Percentiles rank a stretch among this genome's conserved stretches.
phyloP scores from a whole-genome alignment of 352 stramenopile species.

The Saprolegnia diclina region DNA sequence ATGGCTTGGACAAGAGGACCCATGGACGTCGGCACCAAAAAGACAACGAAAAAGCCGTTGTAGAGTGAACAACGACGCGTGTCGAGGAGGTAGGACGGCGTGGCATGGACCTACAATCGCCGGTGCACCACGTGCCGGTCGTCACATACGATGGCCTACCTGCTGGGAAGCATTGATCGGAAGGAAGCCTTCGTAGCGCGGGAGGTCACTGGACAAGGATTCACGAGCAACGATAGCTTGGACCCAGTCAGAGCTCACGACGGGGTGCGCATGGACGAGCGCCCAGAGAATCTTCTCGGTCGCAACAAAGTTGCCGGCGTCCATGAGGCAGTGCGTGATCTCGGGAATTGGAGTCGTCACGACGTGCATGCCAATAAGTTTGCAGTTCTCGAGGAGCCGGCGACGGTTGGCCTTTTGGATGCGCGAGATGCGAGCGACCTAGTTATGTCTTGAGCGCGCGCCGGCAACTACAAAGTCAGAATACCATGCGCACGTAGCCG shows the following conservation, averaged over 20 bases:
- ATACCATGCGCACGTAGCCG: slow-evolving; percentile 74
- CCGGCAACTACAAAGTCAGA: too few species aligned
- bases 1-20: slow-evolving; percentile 69
- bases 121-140: too few species aligned
- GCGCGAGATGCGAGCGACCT: slow-evolving; percentile 37
- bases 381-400: slow-evolving; percentile 67
- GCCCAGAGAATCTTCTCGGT: slow-evolving; percentile 85
- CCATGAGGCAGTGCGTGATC: slow-evolving; percentile 82
- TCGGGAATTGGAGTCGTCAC: slow-evolving; percentile 47
- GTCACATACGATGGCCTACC: background rate
- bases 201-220: slow-evolving; percentile 64
- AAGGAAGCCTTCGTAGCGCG: slow-evolving; percentile 68
- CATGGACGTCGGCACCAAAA: slow-evolving; percentile 64
- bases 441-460: background rate
- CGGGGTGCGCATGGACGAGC: slow-evolving; percentile 75
- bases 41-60: slow-evolving; percentile 62
- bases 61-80: slow-evolving; percentile 39
- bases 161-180: slow-evolving; percentile 28
- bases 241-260: slow-evolving; percentile 77
- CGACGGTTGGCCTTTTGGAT: slow-evolving; percentile 52
- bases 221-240: slow-evolving; percentile 68
- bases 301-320: slow-evolving; percentile 67
- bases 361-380: slow-evolving; percentile 77
- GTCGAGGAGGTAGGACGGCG: slow-evolving; percentile 17
- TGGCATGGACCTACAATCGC: too few species aligned